Evolutionary conservation across 192 early-diverging fungal genomes (phyloP).

Genomic region (Paraglomus occultum): DNA sequence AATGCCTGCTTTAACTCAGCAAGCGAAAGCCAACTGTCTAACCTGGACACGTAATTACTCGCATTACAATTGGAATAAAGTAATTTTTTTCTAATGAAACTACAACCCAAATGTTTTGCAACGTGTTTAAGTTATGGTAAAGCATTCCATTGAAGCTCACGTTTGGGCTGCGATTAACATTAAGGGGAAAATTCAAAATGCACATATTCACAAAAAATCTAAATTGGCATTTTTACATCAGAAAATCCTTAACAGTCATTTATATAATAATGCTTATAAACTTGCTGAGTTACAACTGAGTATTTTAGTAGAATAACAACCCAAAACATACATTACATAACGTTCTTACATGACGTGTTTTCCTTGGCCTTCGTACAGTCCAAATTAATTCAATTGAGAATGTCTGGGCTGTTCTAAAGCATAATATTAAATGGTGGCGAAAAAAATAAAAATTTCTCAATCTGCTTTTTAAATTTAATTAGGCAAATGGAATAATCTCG

Average conservation of each 20-base stretch:
- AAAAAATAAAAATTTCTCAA: background rate
- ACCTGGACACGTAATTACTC: no score
- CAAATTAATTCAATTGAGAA: background rate
- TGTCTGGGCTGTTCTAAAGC: background rate
- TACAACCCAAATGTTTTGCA: no score
- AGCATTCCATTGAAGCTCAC: no score
- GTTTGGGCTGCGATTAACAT: no score
- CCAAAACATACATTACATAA: background rate
- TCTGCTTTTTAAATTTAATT: slow-evolving; percentile 5
- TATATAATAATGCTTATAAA: background rate
- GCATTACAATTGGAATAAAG: no score
- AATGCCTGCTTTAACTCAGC: no score
- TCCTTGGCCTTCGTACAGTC: slow-evolving; percentile 4
- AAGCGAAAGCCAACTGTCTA: no score
- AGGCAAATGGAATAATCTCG: slow-evolving; percentile 1
- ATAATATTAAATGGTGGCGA: background rate
- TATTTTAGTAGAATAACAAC: background rate
- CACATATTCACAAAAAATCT: slow-evolving; percentile 12
- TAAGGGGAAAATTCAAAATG: background rate
- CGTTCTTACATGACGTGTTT: background rate
- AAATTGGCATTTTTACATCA: background rate
- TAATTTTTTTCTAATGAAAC: no score
- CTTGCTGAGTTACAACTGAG: background rate
- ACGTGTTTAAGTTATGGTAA: no score
- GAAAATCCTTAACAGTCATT: background rate